These are phyloP conservation scores for Cornus kousa DNA, from an alignment of 148 eudicot genomes.

Conservation along the genomic window DNA sequence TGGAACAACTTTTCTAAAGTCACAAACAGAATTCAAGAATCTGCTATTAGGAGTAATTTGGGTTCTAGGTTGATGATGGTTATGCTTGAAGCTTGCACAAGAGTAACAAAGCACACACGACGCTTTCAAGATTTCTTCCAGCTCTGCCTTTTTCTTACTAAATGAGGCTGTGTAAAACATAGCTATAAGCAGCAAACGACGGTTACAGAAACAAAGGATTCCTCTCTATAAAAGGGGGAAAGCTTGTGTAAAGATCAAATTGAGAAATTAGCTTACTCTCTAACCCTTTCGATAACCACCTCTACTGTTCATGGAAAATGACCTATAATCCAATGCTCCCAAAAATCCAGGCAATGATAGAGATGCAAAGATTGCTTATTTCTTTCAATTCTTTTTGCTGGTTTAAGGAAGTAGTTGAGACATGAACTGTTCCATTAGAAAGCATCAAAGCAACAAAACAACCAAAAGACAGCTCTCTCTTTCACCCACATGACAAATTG, in stretches of 20 bases:
- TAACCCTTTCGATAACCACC: not conserved
- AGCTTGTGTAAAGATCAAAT: not conserved
- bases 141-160: not conserved
- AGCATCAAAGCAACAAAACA: slow-evolving; percentile 23
- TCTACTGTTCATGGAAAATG: slow-evolving; percentile 29
- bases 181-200: too few species aligned
- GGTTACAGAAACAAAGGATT: not conserved
- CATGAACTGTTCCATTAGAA: slow-evolving; percentile 17
- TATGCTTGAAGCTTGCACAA: not conserved
- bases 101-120: not conserved
- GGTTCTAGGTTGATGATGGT: not conserved
- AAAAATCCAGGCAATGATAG: slow-evolving; percentile 32
- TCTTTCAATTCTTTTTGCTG: slow-evolving; percentile 24
- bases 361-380: slow-evolving; percentile 25
- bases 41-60: not conserved
- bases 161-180: not conserved
- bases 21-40: not conserved
- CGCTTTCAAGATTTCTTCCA: not conserved
- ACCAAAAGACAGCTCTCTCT: slow-evolving; percentile 14
- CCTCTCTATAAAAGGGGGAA: not conserved
- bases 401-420: slow-evolving; percentile 21
- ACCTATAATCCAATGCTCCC: slow-evolving; percentile 29
- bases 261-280: not conserved
- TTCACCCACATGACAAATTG: slow-evolving; percentile 24
- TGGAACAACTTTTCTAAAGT: not conserved